Conservation (phyloP, 495 filamentous ascomycete genomes). For the Beverwykella pulmonaria region DNA sequence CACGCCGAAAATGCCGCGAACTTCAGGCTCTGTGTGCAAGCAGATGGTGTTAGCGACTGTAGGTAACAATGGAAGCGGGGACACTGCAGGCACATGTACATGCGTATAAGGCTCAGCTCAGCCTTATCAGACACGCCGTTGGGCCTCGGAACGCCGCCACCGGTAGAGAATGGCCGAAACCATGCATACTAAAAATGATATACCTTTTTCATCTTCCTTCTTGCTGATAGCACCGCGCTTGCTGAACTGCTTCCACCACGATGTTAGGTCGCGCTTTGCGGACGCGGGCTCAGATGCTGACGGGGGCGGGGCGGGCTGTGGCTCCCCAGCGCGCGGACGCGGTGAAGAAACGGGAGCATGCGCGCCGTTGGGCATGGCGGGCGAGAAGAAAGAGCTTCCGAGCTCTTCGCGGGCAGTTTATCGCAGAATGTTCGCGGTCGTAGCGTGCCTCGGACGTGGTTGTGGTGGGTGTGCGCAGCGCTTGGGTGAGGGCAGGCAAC, state of each 20-base stretch:
- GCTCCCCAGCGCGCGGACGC: constrained; percentile 35
- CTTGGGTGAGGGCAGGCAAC: constrained; percentile 24
- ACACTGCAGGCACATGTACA: constrained; percentile 7
- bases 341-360: constrained; percentile 21
- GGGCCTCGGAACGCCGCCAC: background rate
- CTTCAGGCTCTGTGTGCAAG: constrained; percentile 34
- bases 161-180: background rate
- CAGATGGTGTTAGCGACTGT: constrained; percentile 14
- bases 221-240: constrained; percentile 63
- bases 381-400: constrained; percentile 5
- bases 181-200: background rate
- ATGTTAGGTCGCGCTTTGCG: constrained; percentile 77
- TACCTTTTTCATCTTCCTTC: constrained; percentile 78
- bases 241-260: constrained; percentile 86
- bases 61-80: constrained; percentile 6
- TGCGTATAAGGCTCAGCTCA: constrained; percentile 1
- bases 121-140: constrained; percentile 16
- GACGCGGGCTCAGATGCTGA: constrained; percentile 51
- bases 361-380: constrained; percentile 35
- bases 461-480: constrained; percentile 1
- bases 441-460: constrained; percentile 1
- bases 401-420: constrained; percentile 11
- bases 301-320: constrained; percentile 37
- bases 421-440: constrained; percentile 9
- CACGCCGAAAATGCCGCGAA: constrained; percentile 84